Evolutionary conservation across 2,329 filamentous ascomycete species (phyloP).

Genomic region (Colletotrichum somersetense): DNA sequence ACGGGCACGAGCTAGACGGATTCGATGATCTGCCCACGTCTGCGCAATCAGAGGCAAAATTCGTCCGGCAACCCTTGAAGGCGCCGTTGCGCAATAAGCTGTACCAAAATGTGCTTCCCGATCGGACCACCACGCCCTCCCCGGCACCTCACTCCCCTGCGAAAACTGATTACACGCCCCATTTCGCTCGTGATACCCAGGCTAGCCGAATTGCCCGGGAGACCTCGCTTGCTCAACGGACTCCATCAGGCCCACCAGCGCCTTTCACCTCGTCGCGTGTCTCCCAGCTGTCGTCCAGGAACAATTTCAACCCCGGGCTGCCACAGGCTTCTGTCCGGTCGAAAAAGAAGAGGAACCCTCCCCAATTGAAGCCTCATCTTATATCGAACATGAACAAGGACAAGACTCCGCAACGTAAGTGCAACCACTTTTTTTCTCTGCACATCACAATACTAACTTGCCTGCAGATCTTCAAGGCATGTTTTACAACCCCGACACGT

Average conservation of each 20-base stretch:
- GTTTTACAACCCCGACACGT: conserved; percentile 91
- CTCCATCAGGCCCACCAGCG: conserved; percentile 66
- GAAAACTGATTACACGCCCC: conserved; percentile 66
- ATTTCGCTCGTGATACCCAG: conserved; percentile 74
- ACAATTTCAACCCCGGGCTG: conserved; percentile 60
- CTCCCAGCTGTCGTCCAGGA: conserved; percentile 63
- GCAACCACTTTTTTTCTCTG: conserved; percentile 10
- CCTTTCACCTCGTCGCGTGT: conserved; percentile 68
- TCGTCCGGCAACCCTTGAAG: conserved; percentile 83
- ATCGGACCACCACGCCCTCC: conserved; percentile 66
- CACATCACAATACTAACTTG: conserved; percentile 48
- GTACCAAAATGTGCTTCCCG: conserved; percentile 67
- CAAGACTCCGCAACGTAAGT: conserved; percentile 84
- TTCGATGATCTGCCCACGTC: conserved; percentile 98
- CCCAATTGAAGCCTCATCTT: conserved; percentile 82
- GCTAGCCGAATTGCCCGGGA: conserved; percentile 75
- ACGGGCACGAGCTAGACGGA: conserved; percentile 90
- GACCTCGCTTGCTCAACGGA: conserved; percentile 70
- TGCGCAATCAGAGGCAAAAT: conserved; percentile 82
- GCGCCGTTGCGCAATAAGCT: conserved; percentile 69
- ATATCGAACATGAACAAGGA: conserved; percentile 85
- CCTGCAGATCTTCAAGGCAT: conserved; percentile 87
- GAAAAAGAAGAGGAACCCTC: conserved; percentile 69
- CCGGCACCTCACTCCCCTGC: conserved; percentile 71
- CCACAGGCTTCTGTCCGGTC: conserved; percentile 60